Evolutionary conservation across 352 stramenopile genomes (phyloP), one percentile per base, ranked within the genome.

Genomic region (Peronospora belbahrii): DNA sequence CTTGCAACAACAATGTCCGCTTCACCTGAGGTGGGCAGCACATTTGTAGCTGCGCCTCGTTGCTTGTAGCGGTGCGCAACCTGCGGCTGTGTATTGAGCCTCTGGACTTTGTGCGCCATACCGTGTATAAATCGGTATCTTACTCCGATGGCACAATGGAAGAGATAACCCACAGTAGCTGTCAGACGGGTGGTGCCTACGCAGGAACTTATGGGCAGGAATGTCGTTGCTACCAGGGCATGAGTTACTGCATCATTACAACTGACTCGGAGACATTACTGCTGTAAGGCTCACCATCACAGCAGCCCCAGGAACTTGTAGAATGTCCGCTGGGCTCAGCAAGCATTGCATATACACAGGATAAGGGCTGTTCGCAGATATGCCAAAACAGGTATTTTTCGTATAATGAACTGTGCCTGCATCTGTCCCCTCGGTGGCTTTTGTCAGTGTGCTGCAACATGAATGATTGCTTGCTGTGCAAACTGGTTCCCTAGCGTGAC

Each of bases 221-320:
- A 9, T 80, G 20, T 45, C 70, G 38, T 48, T 88, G 37, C 59
- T 90, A 0, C 75, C 78, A 4, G 69, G 6, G 71, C 20, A 69
- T 88, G 15, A 75, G 86, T 27, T 57, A 4, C 56, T 90, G 42
- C 88, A 90, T 52, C 46, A 86, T n/a, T 57, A 71, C 49, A 88
- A 90, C 36, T 71, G 78, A 36, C 86, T 88, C 36, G 65, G 69
- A 33, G 78, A 90, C 50, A 40, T 46, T 5, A 71, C 77, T 14
- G 74, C 69, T 1, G 69, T 72, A 1, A 69, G 71, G 22, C n/a
- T n/a, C n/a, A 44, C 88, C 10, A 74, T 90, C 18, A 40, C 44
- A 11, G 64, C 64, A 32, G 52, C 70, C 6, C 27, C 67, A 11
- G 38, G 27, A 2, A 18, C 31, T 2, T 48, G 54, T 19, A 48